Percentiles rank a stretch among this genome's conserved stretches.
Conservation (phyloP, 305 asterid genomes). For the Stenogyne calaminthoides region DNA sequence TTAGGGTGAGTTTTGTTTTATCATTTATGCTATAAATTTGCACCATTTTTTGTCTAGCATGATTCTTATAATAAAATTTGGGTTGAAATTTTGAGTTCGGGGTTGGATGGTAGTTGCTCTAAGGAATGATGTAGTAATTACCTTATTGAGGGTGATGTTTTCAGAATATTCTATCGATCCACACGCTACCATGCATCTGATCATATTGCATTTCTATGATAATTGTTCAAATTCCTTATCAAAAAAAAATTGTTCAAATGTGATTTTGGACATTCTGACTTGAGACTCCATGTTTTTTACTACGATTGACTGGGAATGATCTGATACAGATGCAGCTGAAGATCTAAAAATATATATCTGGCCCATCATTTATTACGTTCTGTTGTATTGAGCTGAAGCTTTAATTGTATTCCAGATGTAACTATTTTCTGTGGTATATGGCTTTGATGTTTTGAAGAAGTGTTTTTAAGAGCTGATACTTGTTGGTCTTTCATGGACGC, state of each 20-base stretch:
- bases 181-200: neutral
- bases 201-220: neutral
- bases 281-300: slow-evolving; percentile 72
- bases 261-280: slow-evolving; percentile 44
- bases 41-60: neutral
- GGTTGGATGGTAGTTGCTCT: too few species aligned
- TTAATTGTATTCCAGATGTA: too few species aligned
- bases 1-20: neutral
- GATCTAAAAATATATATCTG: slow-evolving; percentile 75
- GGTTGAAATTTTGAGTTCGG: too few species aligned
- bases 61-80: neutral
- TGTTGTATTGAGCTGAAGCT: neutral
- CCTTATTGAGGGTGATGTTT: too few species aligned
- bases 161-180: neutral
- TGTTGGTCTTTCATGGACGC: too few species aligned
- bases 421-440: too few species aligned
- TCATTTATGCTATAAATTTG: neutral
- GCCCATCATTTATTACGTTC: slow-evolving; percentile 76
- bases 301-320: slow-evolving; percentile 52
- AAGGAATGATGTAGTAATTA: too few species aligned
- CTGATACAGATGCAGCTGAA: slow-evolving; percentile 59
- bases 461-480: too few species aligned
- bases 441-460: too few species aligned
- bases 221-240: too few species aligned
- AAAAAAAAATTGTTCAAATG: too few species aligned